These are phyloP conservation scores for Aspergillus funiculosus DNA, from an alignment of 495 filamentous ascomycete genomes.

Conservation along the genomic window DNA sequence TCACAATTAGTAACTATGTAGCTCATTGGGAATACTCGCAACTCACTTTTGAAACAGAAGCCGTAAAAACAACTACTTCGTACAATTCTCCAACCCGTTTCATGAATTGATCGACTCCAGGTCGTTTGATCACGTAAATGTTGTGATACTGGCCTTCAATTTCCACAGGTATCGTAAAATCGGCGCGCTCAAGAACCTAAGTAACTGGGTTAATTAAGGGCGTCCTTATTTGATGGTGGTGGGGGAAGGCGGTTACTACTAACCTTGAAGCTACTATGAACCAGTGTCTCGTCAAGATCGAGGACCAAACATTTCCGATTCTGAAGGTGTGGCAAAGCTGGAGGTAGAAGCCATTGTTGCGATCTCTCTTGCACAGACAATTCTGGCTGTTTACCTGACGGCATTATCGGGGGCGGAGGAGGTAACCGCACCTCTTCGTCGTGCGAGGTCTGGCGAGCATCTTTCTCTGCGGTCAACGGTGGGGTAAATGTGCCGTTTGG, in stretches of 20 bases:
- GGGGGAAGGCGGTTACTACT: constrained; percentile 4
- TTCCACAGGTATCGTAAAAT: constrained; percentile 98
- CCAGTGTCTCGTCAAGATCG: constrained; percentile 96
- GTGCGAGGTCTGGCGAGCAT: constrained; percentile 20
- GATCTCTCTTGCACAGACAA: constrained; percentile 37
- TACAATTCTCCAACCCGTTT: constrained; percentile 97
- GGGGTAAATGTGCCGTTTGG: constrained; percentile 12
- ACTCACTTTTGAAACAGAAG: constrained; percentile 93
- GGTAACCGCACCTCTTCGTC: constrained; percentile 34
- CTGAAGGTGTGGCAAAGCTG: constrained; percentile 66
- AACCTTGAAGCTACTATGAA: constrained; percentile 99
- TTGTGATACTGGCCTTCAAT: constrained; percentile 99
- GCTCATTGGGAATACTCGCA: neutral
- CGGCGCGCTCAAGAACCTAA: constrained; percentile 94
- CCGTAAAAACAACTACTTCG: constrained; percentile 97
- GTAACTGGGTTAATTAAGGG: constrained; percentile 10
- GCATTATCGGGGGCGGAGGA: constrained; percentile 55
- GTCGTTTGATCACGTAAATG: constrained; percentile 98
- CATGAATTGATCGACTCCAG: constrained; percentile 97
- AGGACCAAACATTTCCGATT: constrained; percentile 92
- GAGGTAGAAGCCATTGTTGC: constrained; percentile 73
- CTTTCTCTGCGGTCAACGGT: constrained; percentile 16
- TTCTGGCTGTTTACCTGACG: constrained; percentile 31
- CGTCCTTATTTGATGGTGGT: constrained; percentile 1
- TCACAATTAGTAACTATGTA: constrained; percentile 8